Conservation (phyloP, 768 basidiomycete species). For the Piloderma croceum region DNA sequence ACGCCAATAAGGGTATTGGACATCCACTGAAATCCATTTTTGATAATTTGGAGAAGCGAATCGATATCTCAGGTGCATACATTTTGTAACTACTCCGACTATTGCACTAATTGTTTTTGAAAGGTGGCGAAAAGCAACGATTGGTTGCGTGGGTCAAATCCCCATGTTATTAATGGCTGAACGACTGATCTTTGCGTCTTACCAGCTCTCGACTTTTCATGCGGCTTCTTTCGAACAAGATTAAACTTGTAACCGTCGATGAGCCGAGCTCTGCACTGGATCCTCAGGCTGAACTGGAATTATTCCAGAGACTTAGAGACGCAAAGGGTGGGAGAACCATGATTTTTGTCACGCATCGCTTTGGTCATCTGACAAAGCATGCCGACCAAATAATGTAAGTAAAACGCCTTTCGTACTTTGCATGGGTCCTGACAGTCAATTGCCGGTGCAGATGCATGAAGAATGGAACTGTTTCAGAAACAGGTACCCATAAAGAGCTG, state of each 20-base stretch:
- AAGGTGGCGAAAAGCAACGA: slow-evolving; percentile 28
- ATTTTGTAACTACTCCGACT: not conserved
- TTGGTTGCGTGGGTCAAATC: slow-evolving; percentile 19
- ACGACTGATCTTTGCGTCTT: not conserved
- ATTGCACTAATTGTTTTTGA: not conserved
- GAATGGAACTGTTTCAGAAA: slow-evolving; percentile 19
- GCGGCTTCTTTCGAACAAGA: slow-evolving; percentile 24
- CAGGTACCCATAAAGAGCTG: slow-evolving; percentile 20
- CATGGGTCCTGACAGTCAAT: slow-evolving; percentile 3
- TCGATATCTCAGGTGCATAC: not conserved
- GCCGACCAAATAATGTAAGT: slow-evolving; percentile 52
- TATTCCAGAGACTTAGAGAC: slow-evolving; percentile 36
- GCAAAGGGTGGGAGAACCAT: slow-evolving; percentile 45
- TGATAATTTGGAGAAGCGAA: not conserved
- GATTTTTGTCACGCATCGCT: slow-evolving; percentile 53
- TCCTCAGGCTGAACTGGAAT: slow-evolving; percentile 44
- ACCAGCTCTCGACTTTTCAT: slow-evolving; percentile 21
- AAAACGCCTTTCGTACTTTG: not conserved
- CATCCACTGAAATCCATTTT: not conserved
- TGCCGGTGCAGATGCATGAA: slow-evolving; percentile 21
- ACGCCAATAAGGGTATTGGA: slow-evolving; percentile 7
- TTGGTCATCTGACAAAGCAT: slow-evolving; percentile 41
- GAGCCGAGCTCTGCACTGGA: slow-evolving; percentile 58
- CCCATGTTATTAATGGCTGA: not conserved
- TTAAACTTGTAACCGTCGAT: slow-evolving; percentile 48